Base-by-base conservation (phyloP, 768 basidiomycete species). In the Boletus reticulatus region DNA sequence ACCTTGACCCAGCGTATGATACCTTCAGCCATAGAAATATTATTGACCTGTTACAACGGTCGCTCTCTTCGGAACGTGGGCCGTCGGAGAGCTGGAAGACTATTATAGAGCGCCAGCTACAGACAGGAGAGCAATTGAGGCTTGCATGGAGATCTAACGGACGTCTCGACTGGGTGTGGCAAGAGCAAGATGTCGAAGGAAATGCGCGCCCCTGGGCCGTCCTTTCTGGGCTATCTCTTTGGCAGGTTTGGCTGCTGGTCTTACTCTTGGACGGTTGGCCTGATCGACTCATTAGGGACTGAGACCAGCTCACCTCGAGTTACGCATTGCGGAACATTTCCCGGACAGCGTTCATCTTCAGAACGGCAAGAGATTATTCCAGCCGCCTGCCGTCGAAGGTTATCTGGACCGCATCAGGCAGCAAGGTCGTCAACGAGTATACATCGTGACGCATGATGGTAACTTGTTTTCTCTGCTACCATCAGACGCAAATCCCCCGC, bases 371-470 rank as follows among this genome's bases (percentile, higher is more conserved):
- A 73, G 68, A 37, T 65, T 94, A 17, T 71, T 80, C 34, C 92
- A 95, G 62, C 95, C 95, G 2, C 84, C 87, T 0, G 81, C 84
- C 0, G 76, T 96, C 45, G 95, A 98, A 72, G 95, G 95, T 3
- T 97, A 90, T 71, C 74, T 95, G 42, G 82, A 89, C 56, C 85
- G 86, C 45, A 78, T 91, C 62, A 80, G 76, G 58, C 78, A 83
- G 3, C 84, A 81, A 60, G 67, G 69, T 29, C 83, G 78, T 50
- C 82, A 88, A 53, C 76, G 77, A 4, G 63, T 88, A 14, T 95
- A 94, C 71, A 76, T 94, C 38, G 73, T 80, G 27, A 83, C 83
- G 7, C 89, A 93, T 63, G 80, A 85, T 50, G 88, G 90, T 6
- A 81, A 83, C 63, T 71, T 95, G 31, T 93, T 93, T 71, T 76